A percentile compares a stretch with the other conserved stretches of the same genome.
These are phyloP conservation scores for Spencermartinsiella europaea DNA, from an alignment of 805 yeast genomes.

Conservation along the genomic window DNA sequence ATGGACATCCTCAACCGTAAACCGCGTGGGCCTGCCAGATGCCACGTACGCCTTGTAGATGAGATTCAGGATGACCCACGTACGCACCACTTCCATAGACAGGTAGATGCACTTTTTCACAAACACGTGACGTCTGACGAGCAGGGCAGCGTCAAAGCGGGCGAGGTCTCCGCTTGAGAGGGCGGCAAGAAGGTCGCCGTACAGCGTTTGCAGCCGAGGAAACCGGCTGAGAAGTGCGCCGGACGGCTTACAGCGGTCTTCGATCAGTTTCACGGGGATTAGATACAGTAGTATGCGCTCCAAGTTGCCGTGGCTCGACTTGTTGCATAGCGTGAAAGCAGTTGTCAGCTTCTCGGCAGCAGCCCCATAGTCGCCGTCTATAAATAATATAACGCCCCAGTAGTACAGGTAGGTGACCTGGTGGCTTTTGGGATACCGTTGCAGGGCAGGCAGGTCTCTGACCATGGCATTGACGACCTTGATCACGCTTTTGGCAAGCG, in stretches of 20 bases:
- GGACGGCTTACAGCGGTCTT: conserved; percentile 43
- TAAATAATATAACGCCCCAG: conserved; percentile 59
- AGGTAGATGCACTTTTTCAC: conserved; percentile 58
- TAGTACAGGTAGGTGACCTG: conserved; percentile 62
- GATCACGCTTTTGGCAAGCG: conserved; percentile 69
- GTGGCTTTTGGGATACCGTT: conserved; percentile 43
- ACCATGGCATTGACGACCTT: conserved; percentile 56
- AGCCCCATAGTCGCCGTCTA: conserved; percentile 52
- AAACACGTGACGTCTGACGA: conserved; percentile 44
- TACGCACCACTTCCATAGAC: conserved; percentile 48
- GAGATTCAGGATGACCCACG: conserved; percentile 46
- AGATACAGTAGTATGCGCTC: conserved; percentile 51
- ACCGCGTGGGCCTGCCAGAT: conserved; percentile 30
- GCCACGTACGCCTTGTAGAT: conserved; percentile 38
- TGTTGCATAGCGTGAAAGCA: conserved; percentile 41
- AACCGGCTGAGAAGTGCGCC: conserved; percentile 35
- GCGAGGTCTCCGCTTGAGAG: conserved; percentile 51
- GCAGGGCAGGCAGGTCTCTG: conserved; percentile 47
- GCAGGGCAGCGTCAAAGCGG: conserved; percentile 44
- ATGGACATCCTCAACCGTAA: conserved; percentile 38
- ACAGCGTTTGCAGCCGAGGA: conserved; percentile 41
- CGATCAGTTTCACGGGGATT: conserved; percentile 57
- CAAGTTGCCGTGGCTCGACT: conserved; percentile 29
- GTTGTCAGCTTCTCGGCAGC: conserved; percentile 48
- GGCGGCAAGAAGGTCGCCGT: conserved; percentile 45